Evolutionary conservation across 2,329 filamentous ascomycete genomes (phyloP).

Genomic region (Ophiostoma himal-ulmi): DNA sequence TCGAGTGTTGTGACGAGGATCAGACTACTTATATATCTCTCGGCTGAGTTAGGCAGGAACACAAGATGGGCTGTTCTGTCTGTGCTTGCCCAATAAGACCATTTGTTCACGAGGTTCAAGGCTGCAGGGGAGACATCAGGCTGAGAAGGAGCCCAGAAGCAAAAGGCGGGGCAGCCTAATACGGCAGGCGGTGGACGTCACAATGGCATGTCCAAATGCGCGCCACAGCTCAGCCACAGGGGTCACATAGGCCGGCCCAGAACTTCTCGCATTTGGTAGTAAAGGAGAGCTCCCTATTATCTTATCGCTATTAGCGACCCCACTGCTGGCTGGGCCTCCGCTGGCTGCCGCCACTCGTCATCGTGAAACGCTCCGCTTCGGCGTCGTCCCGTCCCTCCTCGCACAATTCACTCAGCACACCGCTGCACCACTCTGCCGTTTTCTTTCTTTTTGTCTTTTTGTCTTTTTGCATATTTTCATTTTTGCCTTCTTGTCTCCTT

Average conservation of each 20-base stretch:
- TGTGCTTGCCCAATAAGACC: not conserved
- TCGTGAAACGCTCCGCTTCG: constrained; percentile 9
- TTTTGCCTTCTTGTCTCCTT: not conserved
- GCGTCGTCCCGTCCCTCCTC: constrained; percentile 9
- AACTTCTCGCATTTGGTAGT: not conserved
- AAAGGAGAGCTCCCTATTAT: not conserved
- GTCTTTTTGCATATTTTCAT: not conserved
- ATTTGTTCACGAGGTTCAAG: not conserved
- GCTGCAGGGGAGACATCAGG: not conserved
- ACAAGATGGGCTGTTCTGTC: not conserved
- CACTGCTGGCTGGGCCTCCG: constrained; percentile 7
- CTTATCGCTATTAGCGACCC: constrained; percentile 6
- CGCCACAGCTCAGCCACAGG: constrained; percentile 21
- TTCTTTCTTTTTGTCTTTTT: not conserved
- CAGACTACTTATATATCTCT: not conserved
- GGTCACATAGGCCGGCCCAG: not conserved
- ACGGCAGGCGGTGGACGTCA: not conserved
- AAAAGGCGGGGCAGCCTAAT: constrained; percentile 6
- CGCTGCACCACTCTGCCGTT: not conserved
- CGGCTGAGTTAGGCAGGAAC: not conserved
- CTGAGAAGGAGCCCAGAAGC: constrained; percentile 1
- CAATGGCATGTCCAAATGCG: not conserved
- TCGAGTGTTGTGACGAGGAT: not conserved
- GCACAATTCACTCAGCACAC: constrained; percentile 8
- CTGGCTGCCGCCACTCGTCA: not conserved